These are phyloP conservation scores for Globisporangium megalacanthum DNA, from an alignment of 352 stramenopile species.

Conservation along the genomic window DNA sequence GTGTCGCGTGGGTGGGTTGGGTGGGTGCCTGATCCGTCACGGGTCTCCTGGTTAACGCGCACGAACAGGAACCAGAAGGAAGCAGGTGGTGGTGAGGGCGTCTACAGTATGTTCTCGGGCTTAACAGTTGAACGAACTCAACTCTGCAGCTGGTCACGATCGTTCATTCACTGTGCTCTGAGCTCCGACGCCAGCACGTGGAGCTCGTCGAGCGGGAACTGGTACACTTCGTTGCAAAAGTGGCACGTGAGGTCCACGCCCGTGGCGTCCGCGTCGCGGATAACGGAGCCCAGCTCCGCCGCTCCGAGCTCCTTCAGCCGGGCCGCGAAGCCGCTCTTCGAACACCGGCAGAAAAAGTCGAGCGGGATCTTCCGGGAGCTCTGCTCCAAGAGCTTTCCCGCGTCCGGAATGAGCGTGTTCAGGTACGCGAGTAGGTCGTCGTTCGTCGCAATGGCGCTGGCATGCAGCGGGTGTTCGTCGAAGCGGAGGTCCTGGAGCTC, in stretches of 20 bases:
- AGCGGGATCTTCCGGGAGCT: conserved; percentile 56
- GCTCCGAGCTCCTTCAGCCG: conserved; percentile 47
- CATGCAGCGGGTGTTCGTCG: conserved; percentile 39
- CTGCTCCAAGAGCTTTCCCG: conserved; percentile 40
- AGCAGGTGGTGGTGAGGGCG: too few species aligned
- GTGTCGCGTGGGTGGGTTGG: too few species aligned
- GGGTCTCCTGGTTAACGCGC: too few species aligned
- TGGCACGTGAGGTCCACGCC: conserved; percentile 75
- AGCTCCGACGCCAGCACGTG: conserved; percentile 16
- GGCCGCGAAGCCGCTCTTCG: conserved; percentile 54
- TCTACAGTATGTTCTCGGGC: too few species aligned
- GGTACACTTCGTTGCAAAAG: conserved; percentile 82
- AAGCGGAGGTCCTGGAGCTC: conserved; percentile 65
- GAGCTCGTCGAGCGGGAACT: conserved; percentile 53
- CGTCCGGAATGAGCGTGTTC: conserved; percentile 71
- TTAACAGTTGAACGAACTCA: too few species aligned
- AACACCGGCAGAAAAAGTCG: conserved; percentile 84
- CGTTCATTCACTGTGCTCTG: too few species aligned
- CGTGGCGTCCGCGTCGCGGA: conserved; percentile 36
- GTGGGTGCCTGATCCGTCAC: too few species aligned
- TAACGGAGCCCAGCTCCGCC: conserved; percentile 43
- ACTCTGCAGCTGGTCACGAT: too few species aligned
- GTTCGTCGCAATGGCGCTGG: conserved; percentile 41
- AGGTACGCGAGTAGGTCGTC: conserved; percentile 62
- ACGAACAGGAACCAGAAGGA: too few species aligned